Base-by-base conservation (phyloP, 495 filamentous ascomycete species). In the Aspergillus sparsus region DNA sequence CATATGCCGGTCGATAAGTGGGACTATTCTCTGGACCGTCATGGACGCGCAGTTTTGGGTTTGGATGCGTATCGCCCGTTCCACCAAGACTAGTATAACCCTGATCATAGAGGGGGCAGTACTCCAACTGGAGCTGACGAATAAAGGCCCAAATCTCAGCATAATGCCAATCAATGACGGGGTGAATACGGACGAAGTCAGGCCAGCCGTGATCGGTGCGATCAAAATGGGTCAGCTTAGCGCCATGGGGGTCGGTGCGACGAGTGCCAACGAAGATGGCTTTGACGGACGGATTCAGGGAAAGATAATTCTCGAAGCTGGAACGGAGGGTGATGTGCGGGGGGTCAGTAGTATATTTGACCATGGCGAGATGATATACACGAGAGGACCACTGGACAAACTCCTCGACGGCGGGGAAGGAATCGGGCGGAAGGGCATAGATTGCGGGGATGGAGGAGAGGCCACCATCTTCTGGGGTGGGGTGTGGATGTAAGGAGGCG, bases 161-260 rank as follows among this genome's bases (percentile, higher is more conserved):
- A 76, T 97, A 98, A 71, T 93, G 89, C 95, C 94, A 97, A 68
- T 98, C 94, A 68, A 98, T 91, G 8, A 98, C 89, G 0, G 94
- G 94, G 76, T 98, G 92, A 42, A 97, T 79, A 47, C 94, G 81
- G 86, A 98, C 92, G 67, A 98, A 97, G 56, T 81, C 74, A 27
- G 94, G 95, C 94, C 94, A 98, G 4, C 87, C 94, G 32, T 81
- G 73, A 77, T 98, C 94, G 5, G 94, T 98, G 54, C 75, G 79
- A 68, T 95, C 88, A 68, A 98, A 98, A 69, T 88, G 83, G 7
- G 79, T 87, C 65, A 98, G 66, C 33, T 80, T 75, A 55, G 82
- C 86, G 3, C 94, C 92, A 64, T 98, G 93, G 6, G 94, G 94
- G 69, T 98, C 94, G 1, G 93, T 97, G 53, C 95, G 77, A 41